Evolutionary conservation across 139 green algal species (phyloP), one percentile per base, ranked within the genome.

Genomic region (Tetraselmis striata): DNA sequence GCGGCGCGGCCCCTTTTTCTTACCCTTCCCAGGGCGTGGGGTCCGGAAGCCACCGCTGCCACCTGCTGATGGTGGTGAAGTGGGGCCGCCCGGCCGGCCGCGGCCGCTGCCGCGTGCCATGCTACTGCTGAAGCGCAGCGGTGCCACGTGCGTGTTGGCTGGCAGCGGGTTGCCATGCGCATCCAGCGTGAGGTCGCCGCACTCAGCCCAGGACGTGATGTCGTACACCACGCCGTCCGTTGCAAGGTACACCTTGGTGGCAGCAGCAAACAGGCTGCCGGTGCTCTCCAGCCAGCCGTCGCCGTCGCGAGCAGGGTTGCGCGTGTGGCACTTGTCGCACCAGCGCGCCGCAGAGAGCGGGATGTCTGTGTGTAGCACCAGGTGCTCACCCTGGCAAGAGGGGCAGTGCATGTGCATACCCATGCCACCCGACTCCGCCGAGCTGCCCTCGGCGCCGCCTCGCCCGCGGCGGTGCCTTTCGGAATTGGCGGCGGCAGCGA

Each of bases 261-360:
- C 45, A 18, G 11, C 18, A 18, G 45, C 45, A 67, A 67, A 67
- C 18, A 67, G 5, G 11, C 45, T 18, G 11, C 45, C 45, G 45
- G 45, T 67, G 45, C 45, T 67, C 45, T 67, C 45, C 2, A 79
- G 11, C 76, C 76, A 79, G 1, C 29, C 76, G 29, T 79, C 76
- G 29, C 27, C 23, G 29, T 79, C 27, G 29, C 76, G 76, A 23
- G 29, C 76, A 1, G 76, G 76, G 76, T 79, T 27, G 2, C 23
- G 23, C 24, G 29, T 25, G 1, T 59, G 32, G 76, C 76, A 79
- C 76, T 59, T 30, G 76, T 79, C 76, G 30, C 76, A 79, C 29
- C 76, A 31, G 1, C 76, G 29, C 11, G 76, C 76, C 1, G 5
- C 29, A 27, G 76, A 26, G 28, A 79, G 27, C 29, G 29, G 76